Percentiles rank a stretch among this genome's conserved stretches.
phyloP scores from a whole-genome alignment of 768 basidiomycete species.

The Porphyrellus cyaneotinctus region DNA sequence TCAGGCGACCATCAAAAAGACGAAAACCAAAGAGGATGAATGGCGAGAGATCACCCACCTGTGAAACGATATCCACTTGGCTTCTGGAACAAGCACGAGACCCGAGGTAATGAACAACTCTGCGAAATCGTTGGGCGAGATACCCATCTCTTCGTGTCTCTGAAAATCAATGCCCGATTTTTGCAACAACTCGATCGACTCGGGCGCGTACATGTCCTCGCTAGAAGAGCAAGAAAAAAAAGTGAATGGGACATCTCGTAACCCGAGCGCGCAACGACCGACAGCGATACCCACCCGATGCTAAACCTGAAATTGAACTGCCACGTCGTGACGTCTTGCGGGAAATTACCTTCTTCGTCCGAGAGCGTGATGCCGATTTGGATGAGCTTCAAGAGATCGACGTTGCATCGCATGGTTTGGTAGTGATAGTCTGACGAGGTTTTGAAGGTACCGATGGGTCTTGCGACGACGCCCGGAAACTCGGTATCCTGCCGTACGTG shows the following conservation, averaged over 20 bases:
- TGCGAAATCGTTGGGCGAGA: conserved; percentile 90
- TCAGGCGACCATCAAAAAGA: background rate
- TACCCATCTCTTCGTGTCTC: conserved; percentile 88
- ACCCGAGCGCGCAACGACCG: background rate
- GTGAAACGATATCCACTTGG: conserved; percentile 97
- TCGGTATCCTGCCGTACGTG: conserved; percentile 80
- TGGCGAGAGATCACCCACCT: conserved; percentile 56
- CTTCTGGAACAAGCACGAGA: conserved; percentile 81
- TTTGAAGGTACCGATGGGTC: conserved; percentile 94
- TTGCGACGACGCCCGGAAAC: conserved; percentile 96
- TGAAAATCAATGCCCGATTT: conserved; percentile 96
- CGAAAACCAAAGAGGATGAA: background rate
- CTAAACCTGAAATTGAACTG: conserved; percentile 98
- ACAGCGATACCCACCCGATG: conserved; percentile 59
- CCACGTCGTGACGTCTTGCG: conserved; percentile 91
- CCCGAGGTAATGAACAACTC: conserved; percentile 97
- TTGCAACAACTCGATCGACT: conserved; percentile 89
- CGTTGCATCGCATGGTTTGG: conserved; percentile 99
- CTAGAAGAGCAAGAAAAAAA: conserved; percentile 37
- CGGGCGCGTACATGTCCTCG: conserved; percentile 98
- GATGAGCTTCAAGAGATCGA: conserved; percentile 95
- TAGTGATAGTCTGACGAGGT: conserved; percentile 98
- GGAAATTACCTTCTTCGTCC: conserved; percentile 90
- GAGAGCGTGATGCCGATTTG: conserved; percentile 94
- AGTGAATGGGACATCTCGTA: background rate